A percentile compares a stretch with the other conserved stretches of the same genome.
These are phyloP conservation scores for Pyrenula massariospora DNA, from an alignment of 495 filamentous ascomycete genomes.

Conservation along the genomic window DNA sequence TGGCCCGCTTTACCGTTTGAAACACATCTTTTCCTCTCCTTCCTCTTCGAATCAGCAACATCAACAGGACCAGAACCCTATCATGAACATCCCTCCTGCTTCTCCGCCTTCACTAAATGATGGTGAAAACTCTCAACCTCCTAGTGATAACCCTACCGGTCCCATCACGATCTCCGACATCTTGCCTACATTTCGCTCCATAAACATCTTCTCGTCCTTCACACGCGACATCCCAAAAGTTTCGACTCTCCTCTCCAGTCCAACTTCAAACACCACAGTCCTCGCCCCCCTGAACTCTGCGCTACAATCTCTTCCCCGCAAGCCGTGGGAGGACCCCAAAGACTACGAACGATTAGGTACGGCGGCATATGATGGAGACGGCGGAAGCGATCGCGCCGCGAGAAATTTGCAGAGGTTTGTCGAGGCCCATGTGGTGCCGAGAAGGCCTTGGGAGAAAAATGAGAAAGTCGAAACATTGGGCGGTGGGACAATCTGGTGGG, in stretches of 20 bases:
- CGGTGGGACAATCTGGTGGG: constrained; percentile 73
- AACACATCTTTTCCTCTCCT: constrained; percentile 6
- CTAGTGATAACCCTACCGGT: constrained; percentile 27
- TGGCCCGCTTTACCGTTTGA: constrained; percentile 3
- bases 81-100: constrained; percentile 18
- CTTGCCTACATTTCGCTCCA: constrained; percentile 64
- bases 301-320: constrained; percentile 67
- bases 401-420: constrained; percentile 75
- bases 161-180: constrained; percentile 67
- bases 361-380: constrained; percentile 65
- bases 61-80: constrained; percentile 18
- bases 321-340: constrained; percentile 85
- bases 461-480: constrained; percentile 59
- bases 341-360: constrained; percentile 66
- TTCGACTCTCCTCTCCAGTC: constrained; percentile 57
- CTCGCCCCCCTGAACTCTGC: constrained; percentile 78
- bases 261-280: constrained; percentile 67
- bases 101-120: neutral
- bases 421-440: constrained; percentile 70
- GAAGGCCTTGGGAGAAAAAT: constrained; percentile 68
- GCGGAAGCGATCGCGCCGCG: constrained; percentile 69
- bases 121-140: constrained; percentile 9
- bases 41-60: constrained; percentile 1
- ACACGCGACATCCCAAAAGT: constrained; percentile 69
- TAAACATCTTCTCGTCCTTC: constrained; percentile 83